Percentiles rank a stretch among this genome's conserved stretches.
Conservation (phyloP, 352 stramenopile species). For the Phytophthora podocarpi region DNA sequence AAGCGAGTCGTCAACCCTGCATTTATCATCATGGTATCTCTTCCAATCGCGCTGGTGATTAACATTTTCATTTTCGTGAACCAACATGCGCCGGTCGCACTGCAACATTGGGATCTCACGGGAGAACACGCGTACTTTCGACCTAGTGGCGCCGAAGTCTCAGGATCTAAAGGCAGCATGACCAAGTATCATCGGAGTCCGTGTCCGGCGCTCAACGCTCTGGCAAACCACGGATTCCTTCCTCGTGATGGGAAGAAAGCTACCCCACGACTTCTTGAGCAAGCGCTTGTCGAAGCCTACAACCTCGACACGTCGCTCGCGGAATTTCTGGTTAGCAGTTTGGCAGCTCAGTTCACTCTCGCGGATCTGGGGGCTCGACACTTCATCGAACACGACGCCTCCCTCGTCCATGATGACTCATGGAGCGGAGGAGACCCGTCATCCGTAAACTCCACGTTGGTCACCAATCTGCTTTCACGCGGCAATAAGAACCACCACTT, state of each 20-base stretch:
- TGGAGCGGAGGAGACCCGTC: slow-evolving; percentile 54
- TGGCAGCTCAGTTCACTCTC: slow-evolving; percentile 53
- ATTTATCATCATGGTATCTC: slow-evolving; percentile 13
- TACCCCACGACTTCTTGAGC: slow-evolving; percentile 36
- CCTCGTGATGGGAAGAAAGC: too few species aligned
- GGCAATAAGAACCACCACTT: slow-evolving; percentile 33
- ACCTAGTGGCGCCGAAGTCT: too few species aligned
- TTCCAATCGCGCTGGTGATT: slow-evolving; percentile 13
- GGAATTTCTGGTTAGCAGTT: slow-evolving; percentile 33
- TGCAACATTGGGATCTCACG: slow-evolving; percentile 7
- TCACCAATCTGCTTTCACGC: slow-evolving; percentile 38
- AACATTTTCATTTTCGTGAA: slow-evolving; percentile 9
- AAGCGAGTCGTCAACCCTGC: slow-evolving; percentile 11
- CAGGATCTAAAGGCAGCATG: slow-evolving; percentile 32
- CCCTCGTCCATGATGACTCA: slow-evolving; percentile 63
- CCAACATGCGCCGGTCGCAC: not conserved
- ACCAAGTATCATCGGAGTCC: too few species aligned
- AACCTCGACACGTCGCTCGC: slow-evolving; percentile 46
- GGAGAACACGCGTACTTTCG: too few species aligned
- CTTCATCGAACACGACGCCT: slow-evolving; percentile 78
- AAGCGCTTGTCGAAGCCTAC: slow-evolving; percentile 50
- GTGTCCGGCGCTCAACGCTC: too few species aligned
- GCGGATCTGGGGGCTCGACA: slow-evolving; percentile 60
- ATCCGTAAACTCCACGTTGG: slow-evolving; percentile 52
- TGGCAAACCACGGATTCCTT: too few species aligned